These are phyloP conservation scores for Exophiala calicioides DNA, from an alignment of 2,329 filamentous ascomycete species.

Conservation along the genomic window DNA sequence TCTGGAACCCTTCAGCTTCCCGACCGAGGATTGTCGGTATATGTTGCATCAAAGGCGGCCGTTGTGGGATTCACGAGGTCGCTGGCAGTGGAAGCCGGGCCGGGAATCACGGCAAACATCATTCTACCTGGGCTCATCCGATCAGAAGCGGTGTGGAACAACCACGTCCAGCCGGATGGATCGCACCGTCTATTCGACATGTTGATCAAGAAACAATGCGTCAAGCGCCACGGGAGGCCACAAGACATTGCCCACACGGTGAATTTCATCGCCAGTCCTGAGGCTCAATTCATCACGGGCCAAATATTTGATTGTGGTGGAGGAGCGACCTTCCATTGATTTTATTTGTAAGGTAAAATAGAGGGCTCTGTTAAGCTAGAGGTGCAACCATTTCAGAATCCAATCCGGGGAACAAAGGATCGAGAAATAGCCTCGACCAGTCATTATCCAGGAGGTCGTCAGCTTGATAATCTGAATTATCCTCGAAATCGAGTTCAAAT, in stretches of 20 bases:
- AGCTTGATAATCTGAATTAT: too few species aligned
- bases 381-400: too few species aligned
- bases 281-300: conserved; percentile 8
- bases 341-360: too few species aligned
- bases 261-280: conserved; percentile 7
- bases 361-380: too few species aligned
- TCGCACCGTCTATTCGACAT: conserved; percentile 4
- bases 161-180: conserved; percentile 1
- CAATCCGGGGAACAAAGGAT: too few species aligned
- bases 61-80: conserved; percentile 6
- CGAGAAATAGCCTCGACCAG: too few species aligned
- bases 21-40: conserved; percentile 1
- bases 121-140: conserved; percentile 9
- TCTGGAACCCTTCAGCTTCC: conserved; percentile 3
- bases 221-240: conserved; percentile 6
- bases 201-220: conserved; percentile 4
- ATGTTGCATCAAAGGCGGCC: conserved; percentile 8
- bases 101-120: conserved; percentile 3
- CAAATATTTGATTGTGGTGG: conserved; percentile 11
- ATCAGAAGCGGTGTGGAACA: conserved; percentile 1
- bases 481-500: too few species aligned
- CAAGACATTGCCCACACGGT: conserved; percentile 5
- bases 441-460: too few species aligned
- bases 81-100: conserved; percentile 7
- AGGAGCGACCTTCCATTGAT: conserved; percentile 6